Base-by-base conservation (phyloP, 345 rosid genomes). In the Salix dunnii region DNA sequence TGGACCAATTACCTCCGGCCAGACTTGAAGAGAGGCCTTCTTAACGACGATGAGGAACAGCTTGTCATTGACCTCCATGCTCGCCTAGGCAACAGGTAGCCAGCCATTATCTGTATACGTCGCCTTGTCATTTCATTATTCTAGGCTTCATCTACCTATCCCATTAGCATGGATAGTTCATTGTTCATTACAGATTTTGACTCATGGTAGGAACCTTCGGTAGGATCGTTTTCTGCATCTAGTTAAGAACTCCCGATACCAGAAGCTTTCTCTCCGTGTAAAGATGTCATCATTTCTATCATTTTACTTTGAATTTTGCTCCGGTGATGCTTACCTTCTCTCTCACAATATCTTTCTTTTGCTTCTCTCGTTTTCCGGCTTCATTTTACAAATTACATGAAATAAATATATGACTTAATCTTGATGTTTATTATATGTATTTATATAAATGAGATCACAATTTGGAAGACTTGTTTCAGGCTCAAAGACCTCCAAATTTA, bases 1-100 rank as follows among this genome's bases (percentile, higher is more conserved):
- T 91, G 96, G 96, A 91, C 91, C n/a, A 91, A 91, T 68, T 90
- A 91, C 69, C 93, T 91, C 76, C 91, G 93, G 46, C 93, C 96
- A 10, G 93, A 90, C 88, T 77, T 91, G 70, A 91, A 91, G 77
- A 82, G 92, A 30, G 96, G 96, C 66, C 85, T 88, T 70, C 90
- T 91, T 42, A 90, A 77, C 77, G 91, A 86, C 36, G 88, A 81
- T 2, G 96, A 91, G 48, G 87, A 84, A 10, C 87, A 86, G 64
- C 86, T 90, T 28, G 89, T 91, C 38, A 88, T 91, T 82, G 91
- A 91, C 61, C 96, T 91, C 67, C 96, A 91, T 58, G 87, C 93
- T 62, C 81, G 72, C 36, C 91, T 91, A 72, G 96, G 96, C 82
- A 91, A 91, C 65, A 90, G 93, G 96, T 91, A 70, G 5, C 62